A percentile compares a stretch with the other conserved stretches of the same genome.
These are phyloP conservation scores for Crithidia expoeki DNA, from an alignment of 208 protist species.

Conservation along the genomic window DNA sequence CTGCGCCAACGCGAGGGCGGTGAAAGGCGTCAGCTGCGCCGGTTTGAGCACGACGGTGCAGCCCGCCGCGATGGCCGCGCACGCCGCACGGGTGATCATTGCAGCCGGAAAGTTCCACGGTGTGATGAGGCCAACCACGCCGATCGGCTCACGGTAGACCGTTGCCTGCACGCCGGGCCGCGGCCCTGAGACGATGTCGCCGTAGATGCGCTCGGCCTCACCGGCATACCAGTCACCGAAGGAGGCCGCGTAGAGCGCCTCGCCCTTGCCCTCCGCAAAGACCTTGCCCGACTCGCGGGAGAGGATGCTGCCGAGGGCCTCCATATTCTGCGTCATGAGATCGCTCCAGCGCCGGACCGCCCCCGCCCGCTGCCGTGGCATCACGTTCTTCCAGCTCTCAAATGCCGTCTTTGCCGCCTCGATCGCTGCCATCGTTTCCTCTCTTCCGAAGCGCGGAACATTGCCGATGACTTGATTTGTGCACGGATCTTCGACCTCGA, in stretches of 20 bases:
- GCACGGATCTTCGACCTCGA: conserved; percentile 80
- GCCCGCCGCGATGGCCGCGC: conserved; percentile 89
- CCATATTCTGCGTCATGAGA: conserved; percentile 53
- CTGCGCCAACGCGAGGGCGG: conserved; percentile 73
- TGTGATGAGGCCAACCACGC: conserved; percentile 88
- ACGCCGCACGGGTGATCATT: conserved; percentile 81
- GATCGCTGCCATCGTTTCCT: conserved; percentile 64
- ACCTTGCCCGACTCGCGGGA: conserved; percentile 87
- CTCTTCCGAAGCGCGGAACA: conserved; percentile 53
- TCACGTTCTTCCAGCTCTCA: conserved; percentile 59
- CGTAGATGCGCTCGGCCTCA: conserved; percentile 83
- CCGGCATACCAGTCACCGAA: conserved; percentile 90
- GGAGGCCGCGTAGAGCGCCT: conserved; percentile 64
- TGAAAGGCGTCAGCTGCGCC: conserved; percentile 83
- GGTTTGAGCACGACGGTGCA: conserved; percentile 92
- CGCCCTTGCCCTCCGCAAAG: conserved; percentile 68
- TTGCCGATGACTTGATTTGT: conserved; percentile 69
- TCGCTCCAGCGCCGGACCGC: conserved; percentile 73
- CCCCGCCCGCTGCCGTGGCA: conserved; percentile 64
- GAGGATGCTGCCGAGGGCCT: conserved; percentile 63
- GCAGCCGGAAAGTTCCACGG: conserved; percentile 94
- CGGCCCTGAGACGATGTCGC: conserved; percentile 70
- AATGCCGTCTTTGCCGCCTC: conserved; percentile 60
- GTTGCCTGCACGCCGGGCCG: conserved; percentile 57
- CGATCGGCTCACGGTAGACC: conserved; percentile 81